These are phyloP conservation scores for Talaromyces amestolkiae DNA, from an alignment of 2,329 filamentous ascomycete species.

Conservation along the genomic window DNA sequence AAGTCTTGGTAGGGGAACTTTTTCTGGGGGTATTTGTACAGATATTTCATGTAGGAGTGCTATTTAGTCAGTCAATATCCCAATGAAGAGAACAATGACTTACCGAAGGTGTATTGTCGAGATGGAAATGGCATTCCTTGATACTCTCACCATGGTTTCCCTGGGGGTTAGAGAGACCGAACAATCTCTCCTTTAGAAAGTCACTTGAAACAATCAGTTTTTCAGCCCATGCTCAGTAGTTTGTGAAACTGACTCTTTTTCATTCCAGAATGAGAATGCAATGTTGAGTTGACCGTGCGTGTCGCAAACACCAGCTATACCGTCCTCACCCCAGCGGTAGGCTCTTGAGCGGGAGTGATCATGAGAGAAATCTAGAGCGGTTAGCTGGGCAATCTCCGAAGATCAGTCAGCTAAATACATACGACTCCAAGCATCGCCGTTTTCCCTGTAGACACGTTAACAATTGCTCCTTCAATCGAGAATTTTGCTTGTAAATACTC, in stretches of 20 bases:
- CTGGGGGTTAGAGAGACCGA: slow-evolving; percentile 92
- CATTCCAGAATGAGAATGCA: slow-evolving; percentile 96
- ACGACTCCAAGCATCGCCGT: slow-evolving; percentile 95
- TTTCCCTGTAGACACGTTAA: slow-evolving; percentile 53
- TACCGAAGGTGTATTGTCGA: slow-evolving; percentile 84
- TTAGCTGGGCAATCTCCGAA: not conserved
- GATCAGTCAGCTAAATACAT: slow-evolving; percentile 27
- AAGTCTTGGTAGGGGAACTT: slow-evolving; percentile 91
- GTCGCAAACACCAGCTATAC: slow-evolving; percentile 93
- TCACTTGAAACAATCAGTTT: slow-evolving; percentile 54
- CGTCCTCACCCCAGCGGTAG: slow-evolving; percentile 95
- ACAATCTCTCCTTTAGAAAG: slow-evolving; percentile 91
- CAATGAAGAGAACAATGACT: slow-evolving; percentile 32
- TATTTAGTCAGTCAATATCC: slow-evolving; percentile 32
- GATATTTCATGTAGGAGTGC: slow-evolving; percentile 98
- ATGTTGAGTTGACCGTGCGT: slow-evolving; percentile 89
- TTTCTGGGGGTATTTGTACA: slow-evolving; percentile 94
- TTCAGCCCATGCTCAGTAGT: not conserved
- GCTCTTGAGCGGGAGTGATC: slow-evolving; percentile 84
- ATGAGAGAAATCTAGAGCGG: slow-evolving; percentile 78
- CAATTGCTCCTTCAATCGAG: not conserved
- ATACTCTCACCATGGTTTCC: slow-evolving; percentile 96
- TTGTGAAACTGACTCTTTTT: slow-evolving; percentile 67
- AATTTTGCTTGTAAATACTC: slow-evolving; percentile 33
- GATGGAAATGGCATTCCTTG: slow-evolving; percentile 94